Evolutionary conservation across 1,284 basidiomycete species (phyloP).

Genomic region (Entoloma clypeatum): DNA sequence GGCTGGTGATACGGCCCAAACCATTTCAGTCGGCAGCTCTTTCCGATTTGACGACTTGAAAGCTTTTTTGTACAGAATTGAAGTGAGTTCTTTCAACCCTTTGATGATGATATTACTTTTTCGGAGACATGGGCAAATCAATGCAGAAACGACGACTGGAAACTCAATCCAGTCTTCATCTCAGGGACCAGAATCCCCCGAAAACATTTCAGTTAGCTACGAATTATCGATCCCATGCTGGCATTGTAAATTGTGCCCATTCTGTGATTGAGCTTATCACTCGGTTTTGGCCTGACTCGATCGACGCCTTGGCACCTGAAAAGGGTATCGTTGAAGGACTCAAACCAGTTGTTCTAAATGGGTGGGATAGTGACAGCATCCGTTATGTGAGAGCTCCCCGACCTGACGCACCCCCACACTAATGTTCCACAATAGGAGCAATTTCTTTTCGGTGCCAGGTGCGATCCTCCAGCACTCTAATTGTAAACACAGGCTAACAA

Average conservation of each 20-base stretch:
- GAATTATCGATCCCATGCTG: conserved; percentile 72
- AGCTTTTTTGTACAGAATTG: conserved; percentile 56
- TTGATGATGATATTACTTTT: background rate
- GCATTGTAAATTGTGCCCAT: conserved; percentile 66
- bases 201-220: conserved; percentile 54
- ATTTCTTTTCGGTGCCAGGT: conserved; percentile 50
- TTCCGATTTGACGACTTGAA: conserved; percentile 73
- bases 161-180: background rate
- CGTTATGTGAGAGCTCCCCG: conserved; percentile 32
- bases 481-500: conserved; percentile 13
- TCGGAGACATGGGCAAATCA: background rate
- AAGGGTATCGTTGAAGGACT: conserved; percentile 54
- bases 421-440: conserved; percentile 37
- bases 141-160: conserved; percentile 6
- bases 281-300: conserved; percentile 60
- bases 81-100: conserved; percentile 38
- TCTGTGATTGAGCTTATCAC: conserved; percentile 61
- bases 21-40: conserved; percentile 67
- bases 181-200: conserved; percentile 29
- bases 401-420: background rate
- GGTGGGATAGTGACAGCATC: conserved; percentile 49
- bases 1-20: conserved; percentile 79
- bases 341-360: conserved; percentile 57
- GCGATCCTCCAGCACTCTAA: conserved; percentile 19
- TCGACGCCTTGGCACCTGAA: conserved; percentile 59